Evolutionary conservation across 2,329 filamentous ascomycete species (phyloP).

Genomic region (Graphiopsis chlorocephala): DNA sequence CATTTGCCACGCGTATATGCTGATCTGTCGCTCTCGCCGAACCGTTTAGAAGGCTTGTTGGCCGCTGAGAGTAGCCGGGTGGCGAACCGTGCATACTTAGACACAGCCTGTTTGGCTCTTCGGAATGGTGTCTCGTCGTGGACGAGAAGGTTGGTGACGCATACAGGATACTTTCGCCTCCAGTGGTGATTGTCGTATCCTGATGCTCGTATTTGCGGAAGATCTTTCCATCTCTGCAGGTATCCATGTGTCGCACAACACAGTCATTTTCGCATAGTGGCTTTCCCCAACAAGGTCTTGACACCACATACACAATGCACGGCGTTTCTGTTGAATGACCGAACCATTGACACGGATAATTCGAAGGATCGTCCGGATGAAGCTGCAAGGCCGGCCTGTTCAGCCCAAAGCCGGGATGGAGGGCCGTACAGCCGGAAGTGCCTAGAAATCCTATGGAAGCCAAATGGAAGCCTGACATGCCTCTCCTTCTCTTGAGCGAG

Average conservation of each 20-base stretch:
- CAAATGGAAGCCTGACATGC: slow-evolving; percentile 1
- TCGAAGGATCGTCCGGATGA: slow-evolving; percentile 6
- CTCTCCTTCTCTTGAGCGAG: not conserved
- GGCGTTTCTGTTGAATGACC: not conserved
- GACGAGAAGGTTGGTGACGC: too few relatives aligned
- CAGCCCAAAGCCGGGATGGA: not conserved
- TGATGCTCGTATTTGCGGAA: not conserved
- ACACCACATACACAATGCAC: not conserved
- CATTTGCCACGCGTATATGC: not conserved
- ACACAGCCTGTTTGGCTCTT: not conserved
- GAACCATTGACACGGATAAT: not conserved
- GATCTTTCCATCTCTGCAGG: not conserved
- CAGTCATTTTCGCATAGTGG: not conserved
- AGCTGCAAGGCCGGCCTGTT: not conserved
- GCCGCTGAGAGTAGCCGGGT: not conserved
- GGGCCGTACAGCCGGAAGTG: not conserved
- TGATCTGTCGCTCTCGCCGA: not conserved
- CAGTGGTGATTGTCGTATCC: not conserved
- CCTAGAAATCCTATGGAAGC: slow-evolving; percentile 6
- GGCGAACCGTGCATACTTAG: not conserved
- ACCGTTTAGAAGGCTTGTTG: not conserved
- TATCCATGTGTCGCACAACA: not conserved
- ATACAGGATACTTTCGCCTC: not conserved
- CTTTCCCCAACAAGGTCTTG: not conserved
- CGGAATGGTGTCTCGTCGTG: too few relatives aligned